Conservation (phyloP, 176 grass and related monocot genomes). For the Carex cristatella region DNA sequence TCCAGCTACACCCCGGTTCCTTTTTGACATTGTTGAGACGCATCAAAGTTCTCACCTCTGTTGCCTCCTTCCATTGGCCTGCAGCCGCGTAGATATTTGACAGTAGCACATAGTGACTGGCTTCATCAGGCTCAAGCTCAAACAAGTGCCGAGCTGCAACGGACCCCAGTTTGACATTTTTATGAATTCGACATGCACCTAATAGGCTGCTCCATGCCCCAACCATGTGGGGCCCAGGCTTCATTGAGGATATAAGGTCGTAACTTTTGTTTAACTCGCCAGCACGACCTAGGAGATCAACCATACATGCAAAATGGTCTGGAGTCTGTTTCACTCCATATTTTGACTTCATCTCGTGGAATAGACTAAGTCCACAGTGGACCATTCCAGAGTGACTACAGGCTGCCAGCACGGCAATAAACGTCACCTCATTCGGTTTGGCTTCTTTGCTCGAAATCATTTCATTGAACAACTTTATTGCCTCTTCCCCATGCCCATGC, state of each 20-base stretch:
- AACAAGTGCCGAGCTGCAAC: constrained; percentile 54
- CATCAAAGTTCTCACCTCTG: constrained; percentile 54
- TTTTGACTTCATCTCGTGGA: constrained; percentile 47
- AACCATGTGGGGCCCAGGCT: constrained; percentile 35
- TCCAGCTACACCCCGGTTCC: constrained; percentile 92
- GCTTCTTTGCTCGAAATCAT: constrained; percentile 63
- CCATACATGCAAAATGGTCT: constrained; percentile 67
- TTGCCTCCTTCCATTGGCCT: constrained; percentile 50
- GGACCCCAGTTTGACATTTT: constrained; percentile 50
- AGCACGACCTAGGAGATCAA: constrained; percentile 70
- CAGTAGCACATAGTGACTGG: constrained; percentile 84
- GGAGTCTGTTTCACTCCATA: constrained; percentile 45
- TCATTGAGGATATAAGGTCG: constrained; percentile 51
- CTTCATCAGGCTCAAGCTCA: constrained; percentile 75
- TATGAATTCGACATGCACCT: constrained; percentile 74
- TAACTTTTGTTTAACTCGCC: constrained; percentile 62
- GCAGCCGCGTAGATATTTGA: constrained; percentile 85
- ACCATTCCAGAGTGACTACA: constrained; percentile 93
- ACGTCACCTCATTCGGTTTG: constrained; percentile 59
- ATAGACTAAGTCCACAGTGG: constrained; percentile 50
- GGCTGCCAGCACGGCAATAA: constrained; percentile 73
- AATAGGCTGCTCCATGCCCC: constrained; percentile 71
- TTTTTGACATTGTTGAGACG: constrained; percentile 50
- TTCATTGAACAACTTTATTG: constrained; percentile 51
- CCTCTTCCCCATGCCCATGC: constrained; percentile 64